Percentiles rank a stretch among this genome's conserved stretches.
These are phyloP conservation scores for Alloteropsis semialata DNA, from an alignment of 176 grass and related monocot genomes.

Conservation along the genomic window DNA sequence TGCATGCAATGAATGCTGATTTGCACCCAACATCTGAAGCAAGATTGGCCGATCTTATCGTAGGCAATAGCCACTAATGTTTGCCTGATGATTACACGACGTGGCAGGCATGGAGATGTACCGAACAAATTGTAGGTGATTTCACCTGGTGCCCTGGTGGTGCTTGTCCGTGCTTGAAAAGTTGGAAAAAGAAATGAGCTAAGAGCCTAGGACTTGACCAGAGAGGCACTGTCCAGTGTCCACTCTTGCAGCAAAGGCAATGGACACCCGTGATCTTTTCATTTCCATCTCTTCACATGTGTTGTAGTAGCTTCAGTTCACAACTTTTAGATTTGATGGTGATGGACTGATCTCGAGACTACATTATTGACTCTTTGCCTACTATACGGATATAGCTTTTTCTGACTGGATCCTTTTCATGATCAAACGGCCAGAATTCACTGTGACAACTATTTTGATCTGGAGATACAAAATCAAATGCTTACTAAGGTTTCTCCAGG, in stretches of 20 bases:
- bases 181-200: background rate
- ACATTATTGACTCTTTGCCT: background rate
- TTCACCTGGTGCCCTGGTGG: too few relatives aligned
- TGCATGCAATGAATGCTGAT: background rate
- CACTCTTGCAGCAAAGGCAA: background rate
- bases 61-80: too few relatives aligned
- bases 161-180: too few relatives aligned
- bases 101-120: too few relatives aligned
- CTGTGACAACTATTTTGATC: background rate
- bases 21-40: background rate
- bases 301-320: background rate
- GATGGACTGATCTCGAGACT: background rate
- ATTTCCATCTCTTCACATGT: background rate
- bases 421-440: background rate
- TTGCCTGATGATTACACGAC: too few relatives aligned
- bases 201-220: background rate
- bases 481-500: background rate
- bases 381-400: too few relatives aligned
- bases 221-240: background rate
- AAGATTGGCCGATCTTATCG: too few relatives aligned
- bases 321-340: too few relatives aligned
- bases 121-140: too few relatives aligned
- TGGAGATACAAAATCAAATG: background rate
- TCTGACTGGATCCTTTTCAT: background rate
- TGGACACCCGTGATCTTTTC: background rate